Evolutionary conservation across 1,284 basidiomycete genomes (phyloP), one percentile per base, ranked within the genome.

Genomic region (Tilletia caries): DNA sequence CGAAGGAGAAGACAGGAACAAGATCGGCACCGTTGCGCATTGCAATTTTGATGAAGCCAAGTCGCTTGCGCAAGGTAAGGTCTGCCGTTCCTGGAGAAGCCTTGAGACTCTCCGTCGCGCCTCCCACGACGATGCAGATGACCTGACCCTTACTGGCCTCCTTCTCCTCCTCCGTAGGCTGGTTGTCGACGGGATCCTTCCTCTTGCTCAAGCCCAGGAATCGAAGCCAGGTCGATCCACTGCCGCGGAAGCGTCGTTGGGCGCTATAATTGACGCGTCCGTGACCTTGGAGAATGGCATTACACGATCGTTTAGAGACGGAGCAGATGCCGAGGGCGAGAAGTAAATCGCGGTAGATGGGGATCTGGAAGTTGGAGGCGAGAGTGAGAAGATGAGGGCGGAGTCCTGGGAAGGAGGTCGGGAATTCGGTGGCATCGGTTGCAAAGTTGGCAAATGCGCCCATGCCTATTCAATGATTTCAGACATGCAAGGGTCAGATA

Each of bases 11-110:
- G 25, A 79, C 76, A 2, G 80, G 80, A n/a, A 82, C 80, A 13
- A 82, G 67, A 52, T 77, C 74, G 3, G 75, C 73, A 89, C 95
- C 95, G 81, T 95, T 90, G 70, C 91, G 90, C 68, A 99, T 94
- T 0, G 95, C 96, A 70, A 98, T 85, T 84, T 98, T 98, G 84
- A 99, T 95, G 81, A 99, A 99, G 0, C 95, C 94, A 71, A 92
- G 82, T 43, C 82, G 69, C 37, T 73, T 89, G 82, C 89, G 87
- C 72, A 99, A 84, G 1, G 95, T 98, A 83, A 98, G 84, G 85
- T 98, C 93, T 50, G 92, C 92, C 23, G 95, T 98, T 20, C 95
- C 96, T 0, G 95, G 96, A 77, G 90, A 91, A 5, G 95, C 95
- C 76, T 89, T 91, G 77, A 99, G 84, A 81, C 91, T 93, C 86